Evolutionary conservation across 805 yeast species (phyloP).

Genomic region (Kluyveromyces aestuarii): DNA sequence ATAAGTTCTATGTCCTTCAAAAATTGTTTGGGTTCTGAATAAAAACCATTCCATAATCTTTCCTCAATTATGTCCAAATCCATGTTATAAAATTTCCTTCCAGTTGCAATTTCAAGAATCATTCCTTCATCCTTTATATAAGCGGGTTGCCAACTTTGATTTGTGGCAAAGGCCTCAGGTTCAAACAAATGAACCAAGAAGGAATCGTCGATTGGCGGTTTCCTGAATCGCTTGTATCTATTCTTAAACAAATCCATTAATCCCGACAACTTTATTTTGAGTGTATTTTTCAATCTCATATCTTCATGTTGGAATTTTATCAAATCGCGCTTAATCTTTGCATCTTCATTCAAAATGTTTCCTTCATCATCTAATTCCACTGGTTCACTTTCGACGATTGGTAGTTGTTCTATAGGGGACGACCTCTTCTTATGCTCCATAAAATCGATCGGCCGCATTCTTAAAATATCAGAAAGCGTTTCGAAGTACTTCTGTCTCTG

Average conservation of each 20-base stretch:
- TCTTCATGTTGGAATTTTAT: slow-evolving; percentile 50
- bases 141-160: slow-evolving; percentile 31
- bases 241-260: slow-evolving; percentile 83
- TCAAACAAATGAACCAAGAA: slow-evolving; percentile 71
- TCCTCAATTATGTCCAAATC: slow-evolving; percentile 92
- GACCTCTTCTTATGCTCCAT: slow-evolving; percentile 48
- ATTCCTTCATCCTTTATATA: slow-evolving; percentile 54
- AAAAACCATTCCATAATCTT: slow-evolving; percentile 92
- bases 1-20: slow-evolving; percentile 79
- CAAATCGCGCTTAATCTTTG: slow-evolving; percentile 32
- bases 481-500: slow-evolving; percentile 54
- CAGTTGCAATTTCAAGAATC: slow-evolving; percentile 75
- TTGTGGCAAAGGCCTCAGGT: slow-evolving; percentile 28
- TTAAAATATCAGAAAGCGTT: slow-evolving; percentile 42
- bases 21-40: slow-evolving; percentile 87
- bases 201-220: slow-evolving; percentile 80
- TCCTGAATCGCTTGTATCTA: slow-evolving; percentile 81
- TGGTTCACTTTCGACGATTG: slow-evolving; percentile 19
- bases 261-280: slow-evolving; percentile 79
- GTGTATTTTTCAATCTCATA: slow-evolving; percentile 70
- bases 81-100: slow-evolving; percentile 71
- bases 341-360: slow-evolving; percentile 27
- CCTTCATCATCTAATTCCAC: slow-evolving; percentile 18
- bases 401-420: slow-evolving; percentile 33
- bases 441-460: slow-evolving; percentile 63